These are phyloP conservation scores for Kokia cookei DNA, from an alignment of 441 rosid genomes.

Conservation along the genomic window DNA sequence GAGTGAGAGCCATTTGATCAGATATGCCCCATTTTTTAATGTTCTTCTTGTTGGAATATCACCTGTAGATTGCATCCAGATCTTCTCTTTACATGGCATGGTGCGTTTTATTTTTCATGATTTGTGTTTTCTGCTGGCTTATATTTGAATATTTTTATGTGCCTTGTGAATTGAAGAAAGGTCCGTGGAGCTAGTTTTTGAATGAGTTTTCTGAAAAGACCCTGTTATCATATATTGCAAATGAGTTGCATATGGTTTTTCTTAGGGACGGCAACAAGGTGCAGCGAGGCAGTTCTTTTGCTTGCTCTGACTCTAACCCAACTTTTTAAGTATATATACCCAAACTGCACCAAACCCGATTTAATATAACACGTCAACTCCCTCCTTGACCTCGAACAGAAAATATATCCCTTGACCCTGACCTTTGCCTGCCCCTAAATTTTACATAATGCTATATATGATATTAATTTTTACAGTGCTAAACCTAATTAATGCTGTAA, in stretches of 20 bases:
- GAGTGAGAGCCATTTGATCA: constrained; percentile 70
- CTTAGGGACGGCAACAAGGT: no score
- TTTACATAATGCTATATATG: neutral
- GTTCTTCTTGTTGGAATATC: constrained; percentile 91
- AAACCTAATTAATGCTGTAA: neutral
- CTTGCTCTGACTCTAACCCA: no score
- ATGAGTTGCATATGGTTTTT: neutral
- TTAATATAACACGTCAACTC: neutral
- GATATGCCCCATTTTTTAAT: constrained; percentile 71
- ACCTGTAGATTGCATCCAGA: constrained; percentile 80
- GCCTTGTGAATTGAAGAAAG: neutral
- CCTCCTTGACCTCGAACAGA: no score
- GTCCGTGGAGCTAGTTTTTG: neutral
- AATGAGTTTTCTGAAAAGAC: neutral
- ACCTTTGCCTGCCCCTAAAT: neutral
- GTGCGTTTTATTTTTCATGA: constrained; percentile 36
- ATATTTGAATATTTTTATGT: neutral
- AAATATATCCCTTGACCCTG: neutral
- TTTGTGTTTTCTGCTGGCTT: neutral
- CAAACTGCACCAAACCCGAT: neutral
- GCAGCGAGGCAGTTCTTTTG: no score
- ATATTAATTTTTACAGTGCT: neutral
- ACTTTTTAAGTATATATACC: neutral
- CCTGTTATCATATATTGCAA: neutral
- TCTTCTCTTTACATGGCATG: constrained; percentile 85